phyloP scores from a whole-genome alignment of 257 asterid species.

The Solanum acaule region DNA sequence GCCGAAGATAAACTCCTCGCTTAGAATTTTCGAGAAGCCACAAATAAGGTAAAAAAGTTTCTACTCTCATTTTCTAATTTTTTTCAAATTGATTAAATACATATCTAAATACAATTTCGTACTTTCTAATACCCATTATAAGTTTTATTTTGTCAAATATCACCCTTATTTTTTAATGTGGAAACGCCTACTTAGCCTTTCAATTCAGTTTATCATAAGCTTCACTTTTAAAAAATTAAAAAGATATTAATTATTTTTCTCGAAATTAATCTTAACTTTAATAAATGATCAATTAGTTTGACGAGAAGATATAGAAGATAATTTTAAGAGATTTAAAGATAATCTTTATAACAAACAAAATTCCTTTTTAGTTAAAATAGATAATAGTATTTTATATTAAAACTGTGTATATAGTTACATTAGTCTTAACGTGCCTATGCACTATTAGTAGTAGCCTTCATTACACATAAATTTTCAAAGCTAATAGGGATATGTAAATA shows the following conservation, averaged over 20 bases:
- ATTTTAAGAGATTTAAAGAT: neutral
- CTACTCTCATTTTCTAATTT: no score
- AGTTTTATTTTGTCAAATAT: no score
- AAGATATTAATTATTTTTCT: neutral
- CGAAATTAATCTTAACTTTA: neutral
- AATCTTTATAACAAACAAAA: neutral
- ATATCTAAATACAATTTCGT: no score
- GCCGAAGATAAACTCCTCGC: no score
- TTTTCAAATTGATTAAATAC: no score
- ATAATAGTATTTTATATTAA: neutral
- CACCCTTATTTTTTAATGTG: neutral
- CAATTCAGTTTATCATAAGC: neutral
- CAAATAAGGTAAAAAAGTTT: no score
- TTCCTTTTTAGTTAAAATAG: neutral
- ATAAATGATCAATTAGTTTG: neutral
- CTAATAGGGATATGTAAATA: neutral
- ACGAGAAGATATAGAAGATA: neutral
- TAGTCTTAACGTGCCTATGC: neutral
- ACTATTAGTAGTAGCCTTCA: neutral
- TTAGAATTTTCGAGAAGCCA: no score
- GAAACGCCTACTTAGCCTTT: neutral
- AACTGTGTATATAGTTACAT: neutral
- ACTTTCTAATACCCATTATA: no score
- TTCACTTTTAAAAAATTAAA: neutral
- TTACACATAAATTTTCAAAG: neutral